Evolutionary conservation across 331 rosid species (phyloP), one percentile per base, ranked within the genome.

Genomic region (Spiraea crenata): DNA sequence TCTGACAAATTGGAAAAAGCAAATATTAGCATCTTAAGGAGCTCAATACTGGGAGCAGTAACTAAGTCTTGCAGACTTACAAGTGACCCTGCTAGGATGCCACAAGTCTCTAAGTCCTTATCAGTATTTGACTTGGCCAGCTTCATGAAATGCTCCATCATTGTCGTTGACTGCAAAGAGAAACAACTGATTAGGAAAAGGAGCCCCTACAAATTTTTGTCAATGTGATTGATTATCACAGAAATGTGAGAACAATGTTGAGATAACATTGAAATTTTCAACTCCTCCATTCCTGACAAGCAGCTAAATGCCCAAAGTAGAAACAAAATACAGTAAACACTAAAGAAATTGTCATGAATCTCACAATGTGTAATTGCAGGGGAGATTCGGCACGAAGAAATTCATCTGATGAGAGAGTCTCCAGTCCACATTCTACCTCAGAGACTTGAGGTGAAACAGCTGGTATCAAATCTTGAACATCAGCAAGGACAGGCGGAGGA

Each of bases 401-500:
- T 67, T 84, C 84, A 79, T 89, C 89, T 8, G 91, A 59, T 57
- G 81, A 75, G 48, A 84, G 84, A 77, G 65, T 76, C 59, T 72
- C 96, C 58, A 59, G 37, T 74, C 81, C 87, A 69, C 77, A 65
- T 63, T 79, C 95, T 67, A 71, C 85, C 65, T 80, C 92, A 0
- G 82, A 55, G 82, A 77, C 68, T 69, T 80, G 86, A 52, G 91
- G 75, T 56, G 97, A 80, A 40, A 79, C 67, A 60, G 95, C 81
- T 73, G 99, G 95, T 60, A 84, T 80, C 86, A 91, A 82, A 78
- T 93, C 96, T 70, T 85, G 96, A 58, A 93, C 97, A 83, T 91
- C 90, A 49, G 97, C 97, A 74, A 93, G 98, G 51, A 93, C 96
- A 57, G 98, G 97, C 4, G 97, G 97, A 71, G 98, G 97, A 74